phyloP scores from a whole-genome alignment of 441 rosid genomes.

The Codiaeum variegatum region DNA sequence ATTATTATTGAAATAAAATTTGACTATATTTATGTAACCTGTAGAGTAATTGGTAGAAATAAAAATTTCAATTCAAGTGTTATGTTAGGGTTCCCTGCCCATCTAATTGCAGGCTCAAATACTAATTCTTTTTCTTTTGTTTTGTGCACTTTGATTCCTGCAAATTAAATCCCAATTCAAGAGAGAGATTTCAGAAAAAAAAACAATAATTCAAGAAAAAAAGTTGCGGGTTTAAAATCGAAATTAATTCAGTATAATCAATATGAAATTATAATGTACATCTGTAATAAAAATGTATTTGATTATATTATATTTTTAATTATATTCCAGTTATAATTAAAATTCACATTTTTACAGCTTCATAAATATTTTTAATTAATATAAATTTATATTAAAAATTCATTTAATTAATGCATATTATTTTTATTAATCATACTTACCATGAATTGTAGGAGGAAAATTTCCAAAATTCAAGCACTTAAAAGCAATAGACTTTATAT shows the following conservation, averaged over 20 bases:
- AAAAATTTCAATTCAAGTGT: constrained; percentile 53
- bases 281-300: too few species aligned
- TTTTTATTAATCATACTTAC: constrained; percentile 23
- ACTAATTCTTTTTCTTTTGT: constrained; percentile 74
- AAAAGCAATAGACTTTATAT: constrained; percentile 54
- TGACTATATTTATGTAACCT: constrained; percentile 44
- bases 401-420: too few species aligned
- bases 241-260: too few species aligned
- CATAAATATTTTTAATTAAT: too few species aligned
- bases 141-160: constrained; percentile 70
- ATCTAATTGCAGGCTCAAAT: constrained; percentile 69
- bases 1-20: too few species aligned
- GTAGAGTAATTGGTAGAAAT: constrained; percentile 49
- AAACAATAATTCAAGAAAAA: too few species aligned
- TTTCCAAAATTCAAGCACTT: constrained; percentile 66
- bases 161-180: background rate
- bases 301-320: background rate
- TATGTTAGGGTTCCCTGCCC: constrained; percentile 89
- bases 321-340: background rate
- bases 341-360: too few species aligned
- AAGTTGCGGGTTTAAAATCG: too few species aligned
- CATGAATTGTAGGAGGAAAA: constrained; percentile 67
- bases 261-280: too few species aligned
- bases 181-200: too few species aligned
- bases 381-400: too few species aligned